These are phyloP conservation scores for Xylaria sp. DNA, from an alignment of 2,329 filamentous ascomycete species.

Conservation along the genomic window DNA sequence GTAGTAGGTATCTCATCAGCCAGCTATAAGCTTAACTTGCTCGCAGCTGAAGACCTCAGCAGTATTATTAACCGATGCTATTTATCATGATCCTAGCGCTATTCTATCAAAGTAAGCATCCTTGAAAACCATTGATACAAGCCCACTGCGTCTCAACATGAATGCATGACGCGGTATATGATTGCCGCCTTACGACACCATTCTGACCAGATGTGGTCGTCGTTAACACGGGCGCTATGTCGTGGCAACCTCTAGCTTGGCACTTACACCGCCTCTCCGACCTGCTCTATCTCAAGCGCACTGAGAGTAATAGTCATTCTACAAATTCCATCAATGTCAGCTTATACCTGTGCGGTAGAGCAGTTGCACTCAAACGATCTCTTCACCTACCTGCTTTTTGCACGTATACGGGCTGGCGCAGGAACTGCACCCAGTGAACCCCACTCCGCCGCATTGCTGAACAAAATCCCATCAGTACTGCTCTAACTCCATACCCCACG, in stretches of 20 bases:
- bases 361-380: not conserved
- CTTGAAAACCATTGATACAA: too few relatives aligned
- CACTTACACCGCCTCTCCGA: not conserved
- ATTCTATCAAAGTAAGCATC: too few relatives aligned
- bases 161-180: not conserved
- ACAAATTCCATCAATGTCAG: not conserved
- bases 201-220: not conserved
- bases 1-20: too few relatives aligned
- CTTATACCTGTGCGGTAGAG: not conserved
- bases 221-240: not conserved
- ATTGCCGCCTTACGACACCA: not conserved
- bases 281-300: not conserved
- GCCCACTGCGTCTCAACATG: too few relatives aligned
- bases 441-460: conserved; percentile 32
- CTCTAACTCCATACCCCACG: not conserved
- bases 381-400: conserved; percentile 29
- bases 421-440: conserved; percentile 31
- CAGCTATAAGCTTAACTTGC: too few relatives aligned
- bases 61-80: not conserved
- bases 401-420: conserved; percentile 30
- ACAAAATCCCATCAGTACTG: not conserved
- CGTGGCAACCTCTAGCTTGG: not conserved
- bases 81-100: too few relatives aligned
- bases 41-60: too few relatives aligned
- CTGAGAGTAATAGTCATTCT: conserved; percentile 26